Evolutionary conservation across 306 rosid species (phyloP), one percentile per base, ranked within the genome.

Genomic region (Pterocarpus santalinus): DNA sequence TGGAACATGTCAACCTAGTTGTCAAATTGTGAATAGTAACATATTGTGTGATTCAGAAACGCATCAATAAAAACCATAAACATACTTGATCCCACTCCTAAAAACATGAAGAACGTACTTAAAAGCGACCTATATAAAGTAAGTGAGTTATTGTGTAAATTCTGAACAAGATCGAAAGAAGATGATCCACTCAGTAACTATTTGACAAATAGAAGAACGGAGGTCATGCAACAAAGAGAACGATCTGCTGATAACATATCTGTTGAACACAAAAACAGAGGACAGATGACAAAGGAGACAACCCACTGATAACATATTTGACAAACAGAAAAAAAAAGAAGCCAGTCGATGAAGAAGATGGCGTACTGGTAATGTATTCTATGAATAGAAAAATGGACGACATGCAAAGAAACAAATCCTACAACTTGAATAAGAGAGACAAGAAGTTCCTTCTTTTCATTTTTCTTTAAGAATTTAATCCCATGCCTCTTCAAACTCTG

Each of bases 1-100:
- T 77, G 69, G 68, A 71, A 55, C 68, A 77, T 72, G 43, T 53
- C 55, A 32, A 34, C 43, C 7, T 55, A n/a, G 9, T 55, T 6
- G 61, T n/a, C 32, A 55, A 55, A 55, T n/a, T 1, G 2, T 55
- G 61, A 55, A 55, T 16, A 0, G 15, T 47, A 7, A 47, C 53
- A 9, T 47, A 22, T 22, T 9, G 53, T 47, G 53, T 47, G 53
- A 47, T 47, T 47, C 15, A 47, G 9, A 47, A 47, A 47, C 30
- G 7, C 9, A 16, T 52, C 5, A 16, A 55, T n/a, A 4, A 55
- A n/a, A n/a, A 0, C 61, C 61, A 10, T n/a, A 55, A 55, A 13
- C 32, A 16, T 16, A 55, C 8, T n/a, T 55, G 2, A 15, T n/a
- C 61, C 28, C 32, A 16, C 28, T 55, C 61, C 22, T 14, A 5